phyloP scores from a whole-genome alignment of 768 basidiomycete species.

The Hydnomerulius pinastri region DNA sequence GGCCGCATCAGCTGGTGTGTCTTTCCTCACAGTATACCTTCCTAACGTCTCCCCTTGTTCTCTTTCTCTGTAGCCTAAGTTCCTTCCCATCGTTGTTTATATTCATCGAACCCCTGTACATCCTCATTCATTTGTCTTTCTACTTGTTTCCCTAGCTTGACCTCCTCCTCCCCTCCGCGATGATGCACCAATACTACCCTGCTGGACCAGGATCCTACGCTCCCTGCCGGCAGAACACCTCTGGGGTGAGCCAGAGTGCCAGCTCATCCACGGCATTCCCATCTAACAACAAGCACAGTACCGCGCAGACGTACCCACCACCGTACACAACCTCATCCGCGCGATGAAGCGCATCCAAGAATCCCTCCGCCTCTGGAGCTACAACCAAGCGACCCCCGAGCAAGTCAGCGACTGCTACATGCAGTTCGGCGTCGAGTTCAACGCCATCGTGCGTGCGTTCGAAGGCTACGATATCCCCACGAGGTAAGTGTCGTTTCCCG shows the following conservation, averaged over 20 bases:
- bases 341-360: constrained; percentile 86
- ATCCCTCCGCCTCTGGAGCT: constrained; percentile 68
- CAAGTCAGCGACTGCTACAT: constrained; percentile 92
- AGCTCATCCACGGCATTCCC: neutral
- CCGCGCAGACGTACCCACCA: constrained; percentile 50
- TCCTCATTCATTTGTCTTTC: neutral
- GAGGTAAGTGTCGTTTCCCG: too few species aligned
- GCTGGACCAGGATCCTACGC: constrained; percentile 1
- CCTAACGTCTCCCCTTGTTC: neutral
- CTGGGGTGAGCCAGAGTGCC: neutral
- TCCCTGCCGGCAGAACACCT: constrained; percentile 1
- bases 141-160: neutral
- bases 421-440: constrained; percentile 87
- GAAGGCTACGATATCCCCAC: constrained; percentile 71
- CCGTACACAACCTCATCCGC: constrained; percentile 70
- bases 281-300: constrained; percentile 7
- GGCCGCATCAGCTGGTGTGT: neutral
- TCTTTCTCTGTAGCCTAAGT: neutral
- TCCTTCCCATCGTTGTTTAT: neutral
- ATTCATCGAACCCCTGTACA: neutral
- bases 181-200: constrained; percentile 10
- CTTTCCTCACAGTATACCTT: too few species aligned
- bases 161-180: neutral
- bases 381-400: constrained; percentile 54
- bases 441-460: constrained; percentile 76